A percentile compares a stretch with the other conserved stretches of the same genome.
Evolutionary conservation across 2,329 filamentous ascomycete species (phyloP).

Genomic region (Apiospora hydei): DNA sequence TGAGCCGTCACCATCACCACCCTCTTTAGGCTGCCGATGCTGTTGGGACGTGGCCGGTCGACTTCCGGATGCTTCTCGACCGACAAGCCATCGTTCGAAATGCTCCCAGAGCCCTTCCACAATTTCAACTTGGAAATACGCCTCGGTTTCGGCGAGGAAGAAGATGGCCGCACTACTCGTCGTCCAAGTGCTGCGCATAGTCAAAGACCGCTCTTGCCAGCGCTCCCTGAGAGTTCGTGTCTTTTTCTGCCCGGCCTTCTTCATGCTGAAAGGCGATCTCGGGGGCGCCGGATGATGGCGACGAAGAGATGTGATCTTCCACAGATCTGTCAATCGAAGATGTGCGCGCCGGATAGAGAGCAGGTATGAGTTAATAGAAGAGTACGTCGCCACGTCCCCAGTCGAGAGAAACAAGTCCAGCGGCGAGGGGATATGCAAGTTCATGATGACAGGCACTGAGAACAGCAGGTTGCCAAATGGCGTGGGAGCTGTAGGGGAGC

Average conservation of each 20-base stretch:
- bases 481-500: background rate
- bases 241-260: conserved; percentile 64
- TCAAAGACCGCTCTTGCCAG: conserved; percentile 66
- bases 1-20: background rate
- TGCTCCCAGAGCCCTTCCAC: conserved; percentile 82
- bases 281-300: conserved; percentile 78
- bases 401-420: conserved; percentile 86
- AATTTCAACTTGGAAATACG: conserved; percentile 90
- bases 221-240: conserved; percentile 69
- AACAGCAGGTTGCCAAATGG: conserved; percentile 85
- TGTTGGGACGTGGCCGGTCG: conserved; percentile 29
- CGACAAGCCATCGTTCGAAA: conserved; percentile 77
- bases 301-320: conserved; percentile 83
- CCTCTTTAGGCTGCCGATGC: conserved; percentile 3
- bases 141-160: conserved; percentile 85
- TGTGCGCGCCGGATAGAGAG: conserved; percentile 86
- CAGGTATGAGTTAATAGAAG: conserved; percentile 86
- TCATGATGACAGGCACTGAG: conserved; percentile 75
- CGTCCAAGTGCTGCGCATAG: conserved; percentile 87
- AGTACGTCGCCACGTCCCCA: conserved; percentile 80
- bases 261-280: conserved; percentile 68
- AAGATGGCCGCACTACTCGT: conserved; percentile 88
- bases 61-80: conserved; percentile 41
- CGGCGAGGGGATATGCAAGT: conserved; percentile 77
- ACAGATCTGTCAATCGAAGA: conserved; percentile 82